Conservation (phyloP, 352 stramenopile genomes). For the Bremia lactucae region DNA sequence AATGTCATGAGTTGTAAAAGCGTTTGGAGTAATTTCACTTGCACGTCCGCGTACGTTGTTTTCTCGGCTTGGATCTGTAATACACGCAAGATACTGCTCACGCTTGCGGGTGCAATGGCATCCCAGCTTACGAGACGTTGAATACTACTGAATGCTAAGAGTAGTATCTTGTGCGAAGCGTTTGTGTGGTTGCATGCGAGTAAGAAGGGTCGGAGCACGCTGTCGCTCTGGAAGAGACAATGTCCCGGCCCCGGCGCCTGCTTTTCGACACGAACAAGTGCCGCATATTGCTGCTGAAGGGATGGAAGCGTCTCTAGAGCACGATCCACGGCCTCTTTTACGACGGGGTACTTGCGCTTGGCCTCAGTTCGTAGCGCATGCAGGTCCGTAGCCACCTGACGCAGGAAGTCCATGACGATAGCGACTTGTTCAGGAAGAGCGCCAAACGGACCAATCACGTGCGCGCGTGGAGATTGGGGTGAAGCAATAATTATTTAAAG, state of each 20-base stretch:
- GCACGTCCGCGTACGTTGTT: conserved; percentile 68
- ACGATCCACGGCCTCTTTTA: conserved; percentile 94
- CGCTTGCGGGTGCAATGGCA: conserved; percentile 90
- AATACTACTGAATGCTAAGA: conserved; percentile 91
- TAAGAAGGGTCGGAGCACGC: conserved; percentile 93
- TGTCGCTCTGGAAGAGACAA: conserved; percentile 88
- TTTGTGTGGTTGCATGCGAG: conserved; percentile 96
- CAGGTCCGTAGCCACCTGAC: conserved; percentile 83
- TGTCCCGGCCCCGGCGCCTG: conserved; percentile 83
- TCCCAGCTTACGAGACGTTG: conserved; percentile 91
- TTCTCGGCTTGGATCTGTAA: conserved; percentile 93
- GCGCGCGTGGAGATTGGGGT: no score
- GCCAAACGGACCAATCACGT: conserved; percentile 2
- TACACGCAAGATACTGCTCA: conserved; percentile 91
- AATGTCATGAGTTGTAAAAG: conserved; percentile 80
- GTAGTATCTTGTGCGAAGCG: conserved; percentile 88
- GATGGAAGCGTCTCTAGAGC: conserved; percentile 89
- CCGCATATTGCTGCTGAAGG: conserved; percentile 92
- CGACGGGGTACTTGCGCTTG: conserved; percentile 87
- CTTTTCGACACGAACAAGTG: conserved; percentile 59
- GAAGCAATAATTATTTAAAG: no score
- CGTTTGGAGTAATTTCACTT: conserved; percentile 85
- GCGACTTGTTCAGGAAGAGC: conserved; percentile 2
- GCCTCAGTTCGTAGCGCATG: conserved; percentile 73
- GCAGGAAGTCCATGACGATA: conserved; percentile 83